Evolutionary conservation across 164 flowering plant genomes (phyloP).

Genomic region (Kalanchoe fedtschenkoi): DNA sequence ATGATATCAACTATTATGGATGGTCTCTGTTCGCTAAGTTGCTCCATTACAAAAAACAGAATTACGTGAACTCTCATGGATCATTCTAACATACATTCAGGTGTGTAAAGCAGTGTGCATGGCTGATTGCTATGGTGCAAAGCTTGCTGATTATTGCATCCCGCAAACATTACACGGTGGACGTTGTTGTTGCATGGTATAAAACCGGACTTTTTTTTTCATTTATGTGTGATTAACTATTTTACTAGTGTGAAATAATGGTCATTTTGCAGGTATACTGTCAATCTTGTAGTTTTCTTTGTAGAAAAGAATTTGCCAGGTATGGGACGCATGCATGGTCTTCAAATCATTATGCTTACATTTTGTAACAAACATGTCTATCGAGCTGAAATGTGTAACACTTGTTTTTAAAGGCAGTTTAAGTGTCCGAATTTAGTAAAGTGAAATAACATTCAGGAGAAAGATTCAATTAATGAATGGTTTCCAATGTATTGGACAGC

Average conservation of each 20-base stretch:
- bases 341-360: conserved; percentile 13
- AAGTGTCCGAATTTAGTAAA: no score
- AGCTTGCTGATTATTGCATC: conserved; percentile 88
- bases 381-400: neutral
- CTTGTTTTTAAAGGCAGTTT: neutral
- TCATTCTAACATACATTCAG: no score
- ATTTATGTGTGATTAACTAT: neutral
- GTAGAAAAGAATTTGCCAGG: conserved; percentile 75
- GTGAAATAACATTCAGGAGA: no score
- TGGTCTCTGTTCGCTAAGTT: no score
- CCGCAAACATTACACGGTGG: conserved; percentile 73
- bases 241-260: neutral
- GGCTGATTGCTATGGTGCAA: conserved; percentile 62
- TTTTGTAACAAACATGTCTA: neutral
- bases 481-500: neutral
- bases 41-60: no score
- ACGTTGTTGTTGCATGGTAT: conserved; percentile 37
- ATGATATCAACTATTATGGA: no score
- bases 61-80: no score
- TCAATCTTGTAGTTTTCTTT: conserved; percentile 80
- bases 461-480: no score
- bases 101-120: conserved; percentile 63
- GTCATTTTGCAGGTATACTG: conserved; percentile 87
- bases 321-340: conserved; percentile 28
- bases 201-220: neutral